Conservation (phyloP, 257 asterid species). For the Catharanthus roseus region DNA sequence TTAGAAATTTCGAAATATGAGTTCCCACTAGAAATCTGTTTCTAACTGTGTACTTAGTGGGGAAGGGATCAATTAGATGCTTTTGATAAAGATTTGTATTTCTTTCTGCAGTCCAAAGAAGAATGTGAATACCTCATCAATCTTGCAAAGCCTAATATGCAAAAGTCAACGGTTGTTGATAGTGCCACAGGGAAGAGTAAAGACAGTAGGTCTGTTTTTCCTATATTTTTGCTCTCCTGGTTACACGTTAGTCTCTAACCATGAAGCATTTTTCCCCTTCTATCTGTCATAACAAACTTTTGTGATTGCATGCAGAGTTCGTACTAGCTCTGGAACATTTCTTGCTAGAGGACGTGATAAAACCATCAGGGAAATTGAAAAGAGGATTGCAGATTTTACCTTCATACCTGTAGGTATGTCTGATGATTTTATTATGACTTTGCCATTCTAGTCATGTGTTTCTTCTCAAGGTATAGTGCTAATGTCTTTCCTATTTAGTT, state of each 20-base stretch:
- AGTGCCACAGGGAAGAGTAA: constrained; percentile 76
- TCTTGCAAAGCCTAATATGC: constrained; percentile 85
- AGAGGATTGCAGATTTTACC: constrained; percentile 92
- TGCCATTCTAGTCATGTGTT: not conserved
- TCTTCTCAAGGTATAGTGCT: not conserved
- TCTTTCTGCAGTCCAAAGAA: constrained; percentile 62
- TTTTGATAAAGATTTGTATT: not conserved
- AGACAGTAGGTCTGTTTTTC: constrained; percentile 73
- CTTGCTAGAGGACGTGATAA: constrained; percentile 84
- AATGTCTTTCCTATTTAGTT: not conserved
- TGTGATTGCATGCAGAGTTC: constrained; percentile 51
- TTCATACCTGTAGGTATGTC: constrained; percentile 88
- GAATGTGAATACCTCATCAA: constrained; percentile 91
- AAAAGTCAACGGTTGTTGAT: constrained; percentile 87
- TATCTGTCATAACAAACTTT: not conserved
- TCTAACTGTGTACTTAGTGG: not conserved
- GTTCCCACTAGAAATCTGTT: not conserved
- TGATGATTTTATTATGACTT: constrained; percentile 9
- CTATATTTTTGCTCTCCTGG: constrained; percentile 6
- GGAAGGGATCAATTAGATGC: not conserved
- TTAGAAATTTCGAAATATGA: not conserved
- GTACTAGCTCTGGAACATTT: constrained; percentile 98
- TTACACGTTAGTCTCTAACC: constrained; percentile 13
- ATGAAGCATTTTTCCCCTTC: not conserved
- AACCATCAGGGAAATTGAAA: constrained; percentile 67